Base-by-base conservation (phyloP, 2,329 filamentous ascomycete genomes). In the Lecanicillium sp. region DNA sequence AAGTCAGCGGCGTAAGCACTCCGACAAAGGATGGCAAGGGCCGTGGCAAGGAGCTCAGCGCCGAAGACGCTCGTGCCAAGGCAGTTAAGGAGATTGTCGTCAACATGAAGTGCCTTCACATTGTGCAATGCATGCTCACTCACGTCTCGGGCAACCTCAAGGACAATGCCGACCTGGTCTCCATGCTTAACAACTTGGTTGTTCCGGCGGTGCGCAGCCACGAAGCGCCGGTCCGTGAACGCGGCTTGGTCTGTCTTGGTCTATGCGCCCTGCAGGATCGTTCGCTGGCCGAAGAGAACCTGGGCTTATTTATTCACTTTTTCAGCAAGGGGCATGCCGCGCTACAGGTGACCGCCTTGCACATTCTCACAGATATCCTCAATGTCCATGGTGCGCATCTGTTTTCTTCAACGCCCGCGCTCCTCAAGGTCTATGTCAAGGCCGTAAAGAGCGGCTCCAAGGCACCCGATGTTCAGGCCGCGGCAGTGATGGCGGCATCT, bases 91-190 rank as follows among this genome's bases (percentile, higher is more conserved):
- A 96, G 62, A 92, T 96, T 55, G 81, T 96, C 68, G 84, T 97
- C 59, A 97, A 97, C 68, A 89, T 96, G 78, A 97, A 97, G 65
- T 97, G 92, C 60, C 72, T 98, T 45, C 86, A 96, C 56, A 96
- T 98, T 49, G 89, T 94, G 18, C 87, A 96, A 60, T 97, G 88
- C 69, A 95, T 97, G 85, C 74, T 98, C 37, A 81, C 94, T 56
- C 95, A 97, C 54, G 87, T 98, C 9, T 75, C 85, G 38, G 87
- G 87, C 44, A 85, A 85, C 53, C 69, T 97, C 28, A 88, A 96
- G 61, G 77, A 89, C 49, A 95, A 95, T 57, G 81, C 84, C 41
- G 84, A 94, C 54, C 66, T 96, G n/a, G 87, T 94, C 4, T 86
- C 86, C n/a, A 96, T 97, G 84, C 72, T 98, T 36, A 97, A 98